Evolutionary conservation across 176 grass and related monocot species (phyloP), one percentile per base, ranked within the genome.

Genomic region (Paspalum vaginatum): DNA sequence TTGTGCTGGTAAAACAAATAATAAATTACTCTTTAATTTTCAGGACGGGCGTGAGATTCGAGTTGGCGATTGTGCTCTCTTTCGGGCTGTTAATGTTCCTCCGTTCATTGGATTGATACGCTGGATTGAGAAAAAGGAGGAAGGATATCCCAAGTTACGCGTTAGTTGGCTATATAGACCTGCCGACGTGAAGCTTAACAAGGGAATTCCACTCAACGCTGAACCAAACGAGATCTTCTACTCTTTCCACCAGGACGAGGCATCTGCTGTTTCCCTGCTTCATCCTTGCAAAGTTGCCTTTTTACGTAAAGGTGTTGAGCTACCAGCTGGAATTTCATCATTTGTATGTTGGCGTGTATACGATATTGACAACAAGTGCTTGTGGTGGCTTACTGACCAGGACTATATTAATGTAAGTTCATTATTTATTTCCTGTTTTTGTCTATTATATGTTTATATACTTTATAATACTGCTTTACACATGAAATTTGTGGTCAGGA

Each of bases 231-330:
- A 97, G 76, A 83, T 94, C 44, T 94, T 97, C 82, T 97, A 94
- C 71, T 97, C 91, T 61, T 97, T 97, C 72, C 94, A 94, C 82
- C 84, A 83, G 63, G 91, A 97, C 91, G 85, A 90, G 56, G 72
- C 92, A 78, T 89, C 89, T 86, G 85, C 94, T 64, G 91, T 84
- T 5, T 94, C 91, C 24, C 88, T 97, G 65, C 89, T 97, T 72
- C 91, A 97, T 91, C 91, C 91, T 55, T 97, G 94, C 64, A 93
- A 93, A 81, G 89, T 97, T 89, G 82, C 94, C 74, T 97, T 97
- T 83, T 81, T 97, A 69, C 87, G 74, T 44, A 93, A 97, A 84
- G 88, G 94, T 52, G 70, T 74, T 54, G 94, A 97, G 43, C 91
- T 93, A 24, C 89, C 91, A 77, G 18, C 74, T 81, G 91, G 91